Base-by-base conservation (phyloP, 2,329 filamentous ascomycete species). In the Epichloe baconii region DNA sequence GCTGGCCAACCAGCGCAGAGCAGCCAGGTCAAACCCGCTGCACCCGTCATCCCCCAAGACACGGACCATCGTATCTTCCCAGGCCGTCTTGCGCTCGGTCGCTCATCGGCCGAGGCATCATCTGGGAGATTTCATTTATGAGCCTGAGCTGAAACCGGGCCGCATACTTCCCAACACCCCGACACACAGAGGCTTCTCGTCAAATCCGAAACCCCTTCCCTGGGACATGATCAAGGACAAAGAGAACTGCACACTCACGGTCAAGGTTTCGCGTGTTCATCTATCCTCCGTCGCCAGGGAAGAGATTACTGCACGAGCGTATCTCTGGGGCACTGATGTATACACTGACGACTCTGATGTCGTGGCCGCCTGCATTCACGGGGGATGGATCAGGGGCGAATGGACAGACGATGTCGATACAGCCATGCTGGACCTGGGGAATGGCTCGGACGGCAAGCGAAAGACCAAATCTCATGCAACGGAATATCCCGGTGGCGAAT, bases 261-360 rank as follows among this genome's bases (percentile, higher is more conserved):
- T 98, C 54, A 88, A 93, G 59, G 82, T 98, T 6, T 85, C 90
- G 2, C 81, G 86, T 31, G 79, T 86, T 46, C 88, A 93, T 60
- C 72, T 98, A 7, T 79, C 79, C 8, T 67, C 80, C 0, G 69
- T 75, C 7, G 79, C 86, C 23, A 78, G 91, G 34, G 86, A 93
- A 63, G 87, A 94, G 57, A 90, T 97, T 48, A 94, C 89, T 11
- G 71, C 80, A 7, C 79, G 88, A 36, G 79, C 85, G 19, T 86
- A 87, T 7, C 66, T 98, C 0, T 98, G 91, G 90, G 93, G 93
- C 1, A 93, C 88, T 0, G 90, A 94, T 38, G 78, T 98, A 6
- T 97, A 97, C 64, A 95, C 89, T 0, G 93, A 98, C 59, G 93
- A 98, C 66, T 95, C 89, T 0, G 93, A 98, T 62, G 82, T 93